Conservation (phyloP, 495 filamentous ascomycete species). For the Aspergillus hancockii region DNA sequence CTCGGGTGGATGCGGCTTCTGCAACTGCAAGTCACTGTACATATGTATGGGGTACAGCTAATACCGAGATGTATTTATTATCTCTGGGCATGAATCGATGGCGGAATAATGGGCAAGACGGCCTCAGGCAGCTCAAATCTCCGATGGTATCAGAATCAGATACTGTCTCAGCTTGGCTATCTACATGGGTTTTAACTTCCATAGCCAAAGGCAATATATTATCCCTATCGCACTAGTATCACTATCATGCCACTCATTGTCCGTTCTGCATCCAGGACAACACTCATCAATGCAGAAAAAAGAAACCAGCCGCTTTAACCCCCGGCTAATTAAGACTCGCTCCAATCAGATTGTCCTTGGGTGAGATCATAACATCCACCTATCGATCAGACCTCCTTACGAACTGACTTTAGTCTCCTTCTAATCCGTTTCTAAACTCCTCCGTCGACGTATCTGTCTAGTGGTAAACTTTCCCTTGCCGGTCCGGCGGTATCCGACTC, state of each 20-base stretch:
- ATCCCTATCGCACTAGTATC: neutral
- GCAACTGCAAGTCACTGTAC: slow-evolving; percentile 2
- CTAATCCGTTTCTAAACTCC: neutral
- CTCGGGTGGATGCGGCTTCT: neutral
- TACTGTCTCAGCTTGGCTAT: neutral
- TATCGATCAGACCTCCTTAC: slow-evolving; percentile 8
- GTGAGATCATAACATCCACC: slow-evolving; percentile 21
- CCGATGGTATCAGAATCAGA: neutral
- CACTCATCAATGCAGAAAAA: neutral
- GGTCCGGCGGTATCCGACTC: slow-evolving; percentile 16
- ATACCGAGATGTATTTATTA: neutral
- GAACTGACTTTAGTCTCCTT: neutral
- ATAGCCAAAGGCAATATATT: neutral
- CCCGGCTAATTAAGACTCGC: slow-evolving; percentile 8
- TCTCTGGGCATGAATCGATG: neutral
- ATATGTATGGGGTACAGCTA: neutral
- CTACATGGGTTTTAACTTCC: neutral
- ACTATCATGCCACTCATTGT: neutral
- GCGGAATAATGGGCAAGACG: neutral
- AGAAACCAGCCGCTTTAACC: slow-evolving; percentile 15
- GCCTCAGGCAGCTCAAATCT: neutral
- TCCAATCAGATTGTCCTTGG: slow-evolving; percentile 8
- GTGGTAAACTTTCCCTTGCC: neutral
- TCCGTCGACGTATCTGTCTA: slow-evolving; percentile 6
- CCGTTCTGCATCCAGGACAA: neutral